Evolutionary conservation across 1,284 basidiomycete species (phyloP).

Genomic region (Cutaneotrichosporon sp.): DNA sequence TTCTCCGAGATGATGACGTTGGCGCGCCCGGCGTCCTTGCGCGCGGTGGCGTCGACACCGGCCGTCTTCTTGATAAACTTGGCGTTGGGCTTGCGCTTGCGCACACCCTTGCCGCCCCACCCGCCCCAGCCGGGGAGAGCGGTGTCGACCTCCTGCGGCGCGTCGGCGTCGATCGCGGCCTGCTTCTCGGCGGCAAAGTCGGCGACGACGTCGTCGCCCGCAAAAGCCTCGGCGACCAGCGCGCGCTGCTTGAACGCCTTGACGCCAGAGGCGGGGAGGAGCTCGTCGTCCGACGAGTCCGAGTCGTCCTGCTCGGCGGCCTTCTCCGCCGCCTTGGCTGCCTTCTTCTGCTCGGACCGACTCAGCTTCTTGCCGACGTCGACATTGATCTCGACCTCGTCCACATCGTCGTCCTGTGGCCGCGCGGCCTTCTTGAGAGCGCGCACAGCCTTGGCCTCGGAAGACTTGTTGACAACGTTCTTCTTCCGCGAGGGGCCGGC

Average conservation of each 20-base stretch:
- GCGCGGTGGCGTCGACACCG: conserved; percentile 72
- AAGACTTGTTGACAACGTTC: conserved; percentile 66
- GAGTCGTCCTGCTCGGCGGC: conserved; percentile 17
- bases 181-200: conserved; percentile 84
- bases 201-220: conserved; percentile 85
- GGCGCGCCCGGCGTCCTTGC: conserved; percentile 79
- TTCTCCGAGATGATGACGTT: conserved; percentile 95
- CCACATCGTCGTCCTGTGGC: conserved; percentile 64
- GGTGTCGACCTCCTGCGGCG: conserved; percentile 80
- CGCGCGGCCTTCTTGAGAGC: conserved; percentile 67
- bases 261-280: conserved; percentile 41
- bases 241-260: conserved; percentile 63
- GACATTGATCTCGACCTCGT: conserved; percentile 76
- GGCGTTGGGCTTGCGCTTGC: conserved; percentile 50
- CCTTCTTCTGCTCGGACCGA: background rate
- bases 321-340: conserved; percentile 19
- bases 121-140: conserved; percentile 95
- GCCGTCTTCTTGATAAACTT: conserved; percentile 75
- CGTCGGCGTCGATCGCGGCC: conserved; percentile 75
- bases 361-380: conserved; percentile 42
- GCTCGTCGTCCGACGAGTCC: conserved; percentile 55
- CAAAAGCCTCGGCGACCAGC: conserved; percentile 91
- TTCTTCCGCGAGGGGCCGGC: conserved; percentile 63
- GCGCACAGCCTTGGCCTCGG: conserved; percentile 66
- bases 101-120: conserved; percentile 80